These are phyloP conservation scores for Penicillium psychrofluorescens DNA, from an alignment of 495 filamentous ascomycete species.

Conservation along the genomic window DNA sequence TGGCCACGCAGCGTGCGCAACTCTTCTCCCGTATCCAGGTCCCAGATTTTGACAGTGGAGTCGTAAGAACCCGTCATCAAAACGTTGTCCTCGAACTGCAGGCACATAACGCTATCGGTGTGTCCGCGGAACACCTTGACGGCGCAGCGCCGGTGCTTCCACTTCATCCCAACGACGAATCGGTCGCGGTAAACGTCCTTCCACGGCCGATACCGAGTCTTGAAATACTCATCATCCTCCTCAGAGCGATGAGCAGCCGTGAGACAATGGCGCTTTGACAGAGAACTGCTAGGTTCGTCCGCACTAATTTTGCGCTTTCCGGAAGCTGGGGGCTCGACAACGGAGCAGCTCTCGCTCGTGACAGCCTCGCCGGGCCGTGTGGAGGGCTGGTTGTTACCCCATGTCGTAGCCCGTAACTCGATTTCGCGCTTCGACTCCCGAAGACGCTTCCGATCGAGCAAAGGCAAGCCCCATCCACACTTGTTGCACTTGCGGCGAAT, in stretches of 20 bases:
- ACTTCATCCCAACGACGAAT: constrained; percentile 86
- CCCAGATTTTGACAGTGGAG: constrained; percentile 90
- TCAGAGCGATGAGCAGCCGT: constrained; percentile 22
- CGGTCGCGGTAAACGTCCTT: constrained; percentile 89
- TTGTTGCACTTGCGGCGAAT: constrained; percentile 95
- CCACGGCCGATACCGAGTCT: constrained; percentile 63
- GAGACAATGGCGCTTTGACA: constrained; percentile 30
- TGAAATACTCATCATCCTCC: constrained; percentile 37
- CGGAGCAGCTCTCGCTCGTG: constrained; percentile 12
- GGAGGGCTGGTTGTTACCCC: constrained; percentile 28
- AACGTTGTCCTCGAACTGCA: constrained; percentile 92
- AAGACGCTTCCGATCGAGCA: constrained; percentile 80
- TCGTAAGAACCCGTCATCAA: constrained; percentile 95
- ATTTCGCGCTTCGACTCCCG: constrained; percentile 83
- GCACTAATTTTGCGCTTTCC: constrained; percentile 34
- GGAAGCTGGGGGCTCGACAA: constrained; percentile 10
- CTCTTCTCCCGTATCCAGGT: constrained; percentile 80
- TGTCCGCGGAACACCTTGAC: constrained; percentile 80
- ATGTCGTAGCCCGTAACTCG: constrained; percentile 57
- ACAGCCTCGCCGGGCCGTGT: constrained; percentile 11
- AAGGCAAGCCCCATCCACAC: constrained; percentile 90
- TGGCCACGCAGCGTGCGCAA: constrained; percentile 79
- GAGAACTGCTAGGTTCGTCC: constrained; percentile 19
- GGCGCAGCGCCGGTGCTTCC: constrained; percentile 87
- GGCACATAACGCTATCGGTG: constrained; percentile 88